Percentiles rank a stretch among this genome's conserved stretches.
Evolutionary conservation across 164 flowering plant genomes (phyloP).

Genomic region (Sedum album): DNA sequence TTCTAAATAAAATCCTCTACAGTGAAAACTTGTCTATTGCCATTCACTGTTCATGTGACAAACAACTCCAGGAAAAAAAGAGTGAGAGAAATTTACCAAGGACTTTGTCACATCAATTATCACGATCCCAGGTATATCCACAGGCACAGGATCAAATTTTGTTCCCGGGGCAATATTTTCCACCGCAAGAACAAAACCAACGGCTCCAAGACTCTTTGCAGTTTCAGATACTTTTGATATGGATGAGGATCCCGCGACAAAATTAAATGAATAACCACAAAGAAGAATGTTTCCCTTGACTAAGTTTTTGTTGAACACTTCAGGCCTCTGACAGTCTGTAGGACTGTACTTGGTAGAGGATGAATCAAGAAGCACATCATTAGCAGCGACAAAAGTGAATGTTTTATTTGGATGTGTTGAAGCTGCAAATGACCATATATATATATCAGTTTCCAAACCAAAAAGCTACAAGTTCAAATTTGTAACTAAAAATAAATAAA

Average conservation of each 20-base stretch:
- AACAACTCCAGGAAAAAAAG: background rate
- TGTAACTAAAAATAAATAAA: background rate
- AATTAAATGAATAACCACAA: slow-evolving; percentile 95
- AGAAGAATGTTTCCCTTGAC: slow-evolving; percentile 88
- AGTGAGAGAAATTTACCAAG: slow-evolving; percentile 35
- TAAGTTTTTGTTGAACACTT: slow-evolving; percentile 69
- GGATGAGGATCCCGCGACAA: slow-evolving; percentile 79
- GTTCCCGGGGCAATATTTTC: slow-evolving; percentile 86
- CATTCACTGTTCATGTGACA: background rate
- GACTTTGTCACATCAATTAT: slow-evolving; percentile 72
- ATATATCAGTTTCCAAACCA: background rate
- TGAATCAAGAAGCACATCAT: slow-evolving; percentile 75
- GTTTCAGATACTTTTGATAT: slow-evolving; percentile 83
- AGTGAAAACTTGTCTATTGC: background rate
- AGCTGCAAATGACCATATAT: slow-evolving; percentile 38
- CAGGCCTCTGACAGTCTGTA: slow-evolving; percentile 86
- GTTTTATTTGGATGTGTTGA: slow-evolving; percentile 58
- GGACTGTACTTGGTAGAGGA: slow-evolving; percentile 65
- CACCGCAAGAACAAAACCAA: slow-evolving; percentile 91
- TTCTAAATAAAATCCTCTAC: background rate
- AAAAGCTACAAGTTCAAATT: background rate
- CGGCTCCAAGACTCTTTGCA: slow-evolving; percentile 83
- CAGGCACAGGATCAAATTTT: slow-evolving; percentile 91
- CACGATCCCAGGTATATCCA: slow-evolving; percentile 75
- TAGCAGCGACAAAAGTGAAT: slow-evolving; percentile 83